These are phyloP conservation scores for Colletotrichum magnum DNA, from an alignment of 2,329 filamentous ascomycete species.

Conservation along the genomic window DNA sequence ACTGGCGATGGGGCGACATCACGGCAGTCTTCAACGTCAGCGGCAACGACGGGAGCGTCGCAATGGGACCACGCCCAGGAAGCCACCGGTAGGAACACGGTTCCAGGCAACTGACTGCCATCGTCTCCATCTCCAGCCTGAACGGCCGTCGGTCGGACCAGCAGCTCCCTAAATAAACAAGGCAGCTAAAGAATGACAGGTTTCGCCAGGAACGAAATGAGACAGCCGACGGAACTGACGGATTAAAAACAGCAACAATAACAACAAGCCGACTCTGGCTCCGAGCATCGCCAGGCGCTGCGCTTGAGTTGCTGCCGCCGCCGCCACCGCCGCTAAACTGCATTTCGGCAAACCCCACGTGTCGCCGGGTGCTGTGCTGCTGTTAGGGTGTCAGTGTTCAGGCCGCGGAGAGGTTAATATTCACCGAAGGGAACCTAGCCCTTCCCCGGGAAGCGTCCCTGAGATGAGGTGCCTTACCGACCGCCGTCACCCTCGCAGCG, in stretches of 20 bases:
- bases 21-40: not conserved
- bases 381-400: conserved; percentile 25
- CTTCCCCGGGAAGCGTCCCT: conserved; percentile 28
- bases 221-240: conserved; percentile 12
- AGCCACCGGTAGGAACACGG: no score
- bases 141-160: not conserved
- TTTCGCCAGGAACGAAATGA: conserved; percentile 20
- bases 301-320: conserved; percentile 21
- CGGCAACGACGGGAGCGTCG: conserved; percentile 1
- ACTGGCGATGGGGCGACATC: not conserved
- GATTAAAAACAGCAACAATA: not conserved
- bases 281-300: conserved; percentile 18
- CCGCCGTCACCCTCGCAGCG: conserved; percentile 24
- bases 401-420: conserved; percentile 22
- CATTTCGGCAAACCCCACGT: conserved; percentile 37
- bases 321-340: conserved; percentile 34
- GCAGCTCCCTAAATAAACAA: not conserved
- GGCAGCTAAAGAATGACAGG: conserved; percentile 18
- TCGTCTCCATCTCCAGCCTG: no score
- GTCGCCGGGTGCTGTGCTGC: conserved; percentile 22
- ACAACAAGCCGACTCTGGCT: not conserved
- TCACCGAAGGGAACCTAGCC: conserved; percentile 30
- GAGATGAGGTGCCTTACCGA: conserved; percentile 26
- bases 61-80: not conserved
- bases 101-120: not conserved